A percentile compares a stretch with the other conserved stretches of the same genome.
These are phyloP conservation scores for Metschnikowia matae DNA, from an alignment of 805 yeast genomes.

Conservation along the genomic window DNA sequence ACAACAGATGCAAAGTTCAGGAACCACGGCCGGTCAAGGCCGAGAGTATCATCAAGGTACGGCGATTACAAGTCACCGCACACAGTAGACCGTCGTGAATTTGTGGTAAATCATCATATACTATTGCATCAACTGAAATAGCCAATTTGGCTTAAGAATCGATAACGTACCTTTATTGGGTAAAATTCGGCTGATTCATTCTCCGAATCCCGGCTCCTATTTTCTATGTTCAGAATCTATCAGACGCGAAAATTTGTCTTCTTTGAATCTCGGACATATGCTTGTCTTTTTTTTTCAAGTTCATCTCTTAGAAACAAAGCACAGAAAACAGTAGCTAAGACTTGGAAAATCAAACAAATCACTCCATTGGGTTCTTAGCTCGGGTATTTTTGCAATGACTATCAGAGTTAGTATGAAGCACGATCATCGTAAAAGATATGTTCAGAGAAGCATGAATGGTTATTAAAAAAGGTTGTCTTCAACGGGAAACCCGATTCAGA, in stretches of 20 bases:
- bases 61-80: conserved; percentile 42
- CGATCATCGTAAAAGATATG: not conserved
- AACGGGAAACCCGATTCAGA: conserved; percentile 94
- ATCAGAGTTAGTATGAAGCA: conserved; percentile 3
- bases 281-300: conserved; percentile 79
- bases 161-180: conserved; percentile 15
- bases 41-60: conserved; percentile 41
- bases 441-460: conserved; percentile 96
- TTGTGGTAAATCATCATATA: conserved; percentile 46
- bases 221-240: conserved; percentile 21
- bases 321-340: conserved; percentile 17
- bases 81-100: conserved; percentile 54
- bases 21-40: conserved; percentile 55
- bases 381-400: conserved; percentile 8
- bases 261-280: conserved; percentile 89
- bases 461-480: conserved; percentile 72
- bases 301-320: conserved; percentile 52
- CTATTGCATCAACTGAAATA: conserved; percentile 13
- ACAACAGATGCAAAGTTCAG: conserved; percentile 23
- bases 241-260: conserved; percentile 58
- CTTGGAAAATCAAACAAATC: conserved; percentile 5
- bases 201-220: conserved; percentile 24
- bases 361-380: not conserved
- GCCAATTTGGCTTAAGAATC: not conserved
- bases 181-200: conserved; percentile 7